A percentile compares a stretch with the other conserved stretches of the same genome.
Conservation (phyloP, 306 rosid species). For the Oxytropis ochrocephala region DNA sequence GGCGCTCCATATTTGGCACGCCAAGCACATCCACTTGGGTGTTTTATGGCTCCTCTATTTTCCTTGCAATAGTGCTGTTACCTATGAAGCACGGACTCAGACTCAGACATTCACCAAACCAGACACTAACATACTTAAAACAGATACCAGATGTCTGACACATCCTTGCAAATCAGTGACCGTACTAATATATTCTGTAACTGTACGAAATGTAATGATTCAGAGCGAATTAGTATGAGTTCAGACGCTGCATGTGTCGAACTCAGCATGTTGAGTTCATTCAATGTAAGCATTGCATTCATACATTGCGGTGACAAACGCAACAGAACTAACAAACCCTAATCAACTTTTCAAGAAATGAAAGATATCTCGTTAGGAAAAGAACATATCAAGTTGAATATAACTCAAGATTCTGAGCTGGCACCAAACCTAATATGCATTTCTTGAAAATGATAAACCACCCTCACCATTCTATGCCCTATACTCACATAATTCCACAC, state of each 20-base stretch:
- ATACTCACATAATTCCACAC: conserved; percentile 6
- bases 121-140: conserved; percentile 3
- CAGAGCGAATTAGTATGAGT: not conserved
- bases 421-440: not conserved
- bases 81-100: too few relatives aligned
- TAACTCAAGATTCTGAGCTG: not conserved
- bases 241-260: not conserved
- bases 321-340: not conserved
- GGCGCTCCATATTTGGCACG: not conserved
- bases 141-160: not conserved
- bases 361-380: not conserved
- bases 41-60: not conserved
- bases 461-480: not conserved
- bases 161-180: not conserved
- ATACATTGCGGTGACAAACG: not conserved
- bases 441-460: not conserved
- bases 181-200: not conserved
- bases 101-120: not conserved
- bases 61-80: not conserved
- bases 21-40: not conserved
- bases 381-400: not conserved
- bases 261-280: not conserved
- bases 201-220: not conserved
- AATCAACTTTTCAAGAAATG: not conserved
- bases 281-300: not conserved